A percentile compares a stretch with the other conserved stretches of the same genome.
Conservation (phyloP, 768 basidiomycete species). For the Leccinum boreale region DNA sequence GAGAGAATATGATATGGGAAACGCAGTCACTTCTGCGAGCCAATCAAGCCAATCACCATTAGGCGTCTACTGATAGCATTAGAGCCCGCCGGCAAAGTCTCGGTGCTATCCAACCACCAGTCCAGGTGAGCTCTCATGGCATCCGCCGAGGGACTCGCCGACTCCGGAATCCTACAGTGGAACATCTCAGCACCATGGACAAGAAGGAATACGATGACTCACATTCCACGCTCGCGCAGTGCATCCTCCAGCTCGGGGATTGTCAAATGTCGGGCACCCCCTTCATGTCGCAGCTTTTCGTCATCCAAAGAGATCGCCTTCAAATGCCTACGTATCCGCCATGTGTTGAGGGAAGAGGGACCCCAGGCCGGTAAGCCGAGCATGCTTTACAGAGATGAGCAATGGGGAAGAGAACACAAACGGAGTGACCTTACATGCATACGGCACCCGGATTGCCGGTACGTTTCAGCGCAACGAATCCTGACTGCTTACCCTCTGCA, state of each 20-base stretch:
- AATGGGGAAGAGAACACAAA: neutral
- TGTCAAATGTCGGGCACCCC: constrained; percentile 42
- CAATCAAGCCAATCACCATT: constrained; percentile 42
- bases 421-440: constrained; percentile 49
- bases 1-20: neutral
- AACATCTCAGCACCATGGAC: neutral
- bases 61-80: constrained; percentile 48
- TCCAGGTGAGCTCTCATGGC: constrained; percentile 48
- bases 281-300: constrained; percentile 51
- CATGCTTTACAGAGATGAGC: constrained; percentile 34
- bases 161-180: constrained; percentile 34
- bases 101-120: constrained; percentile 62
- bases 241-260: constrained; percentile 59
- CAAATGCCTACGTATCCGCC: constrained; percentile 39
- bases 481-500: constrained; percentile 31
- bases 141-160: constrained; percentile 36
- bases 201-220: constrained; percentile 27
- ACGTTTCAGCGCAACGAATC: constrained; percentile 21
- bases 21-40: constrained; percentile 22
- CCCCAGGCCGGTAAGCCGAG: constrained; percentile 40
- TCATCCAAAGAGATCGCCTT: constrained; percentile 56
- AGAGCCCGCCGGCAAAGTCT: constrained; percentile 32
- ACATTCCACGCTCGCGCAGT: constrained; percentile 78
- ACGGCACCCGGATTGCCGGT: constrained; percentile 36
- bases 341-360: constrained; percentile 29